These are phyloP conservation scores for Eucalyptus pauciflora DNA, from an alignment of 345 rosid genomes.

Conservation along the genomic window DNA sequence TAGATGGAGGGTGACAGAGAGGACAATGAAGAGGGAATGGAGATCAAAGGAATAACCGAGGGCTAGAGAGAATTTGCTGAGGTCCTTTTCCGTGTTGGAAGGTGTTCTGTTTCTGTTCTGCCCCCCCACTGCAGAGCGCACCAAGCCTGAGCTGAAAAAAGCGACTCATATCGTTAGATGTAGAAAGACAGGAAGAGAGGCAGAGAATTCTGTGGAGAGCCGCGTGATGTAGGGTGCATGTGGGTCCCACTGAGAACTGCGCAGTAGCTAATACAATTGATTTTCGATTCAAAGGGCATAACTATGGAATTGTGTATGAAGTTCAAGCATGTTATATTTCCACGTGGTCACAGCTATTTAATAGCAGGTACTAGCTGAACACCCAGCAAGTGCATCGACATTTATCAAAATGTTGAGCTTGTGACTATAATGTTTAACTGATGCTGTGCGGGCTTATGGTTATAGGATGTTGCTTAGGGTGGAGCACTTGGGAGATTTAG, in stretches of 20 bases:
- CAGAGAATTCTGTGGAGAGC: not conserved
- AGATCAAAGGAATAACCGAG: not conserved
- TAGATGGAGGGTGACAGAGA: not conserved
- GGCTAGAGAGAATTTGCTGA: not conserved
- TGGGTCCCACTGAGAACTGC: not conserved
- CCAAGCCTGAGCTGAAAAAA: not conserved
- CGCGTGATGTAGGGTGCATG: not conserved
- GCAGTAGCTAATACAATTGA: not conserved
- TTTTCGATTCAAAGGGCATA: not conserved
- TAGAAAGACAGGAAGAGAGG: not conserved
- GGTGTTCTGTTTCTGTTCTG: not conserved
- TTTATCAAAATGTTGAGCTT: too few species aligned
- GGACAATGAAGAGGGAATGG: not conserved
- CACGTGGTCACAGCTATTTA: too few species aligned
- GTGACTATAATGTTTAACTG: too few species aligned
- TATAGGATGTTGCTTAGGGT: too few species aligned
- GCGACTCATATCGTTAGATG: too few species aligned
- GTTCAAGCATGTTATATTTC: too few species aligned
- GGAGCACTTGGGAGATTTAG: too few species aligned
- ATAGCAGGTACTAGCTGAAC: too few species aligned
- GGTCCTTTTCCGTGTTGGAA: not conserved
- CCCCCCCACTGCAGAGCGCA: not conserved
- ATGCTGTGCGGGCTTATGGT: too few species aligned
- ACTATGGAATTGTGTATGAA: fast-evolving
- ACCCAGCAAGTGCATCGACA: fast-evolving